These are phyloP conservation scores for Fonsecaea pedrosoi DNA, from an alignment of 2,329 filamentous ascomycete genomes.

Conservation along the genomic window DNA sequence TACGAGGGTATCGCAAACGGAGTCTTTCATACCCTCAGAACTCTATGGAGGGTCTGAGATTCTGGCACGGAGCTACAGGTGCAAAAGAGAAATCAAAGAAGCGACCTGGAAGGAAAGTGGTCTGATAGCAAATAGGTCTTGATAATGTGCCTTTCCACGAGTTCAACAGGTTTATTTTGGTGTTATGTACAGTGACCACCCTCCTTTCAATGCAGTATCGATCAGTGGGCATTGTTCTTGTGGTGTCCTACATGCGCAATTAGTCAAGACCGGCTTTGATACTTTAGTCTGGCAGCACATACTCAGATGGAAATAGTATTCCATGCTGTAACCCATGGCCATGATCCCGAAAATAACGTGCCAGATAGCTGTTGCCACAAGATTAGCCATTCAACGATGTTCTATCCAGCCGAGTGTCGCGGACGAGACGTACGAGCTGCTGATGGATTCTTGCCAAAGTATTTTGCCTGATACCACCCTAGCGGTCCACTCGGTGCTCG, in stretches of 20 bases:
- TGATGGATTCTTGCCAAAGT: constrained; percentile 95
- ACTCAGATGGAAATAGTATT: constrained; percentile 99
- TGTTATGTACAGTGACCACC: constrained; percentile 13
- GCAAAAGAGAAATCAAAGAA: background rate
- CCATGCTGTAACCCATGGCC: constrained; percentile 87
- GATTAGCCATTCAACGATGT: constrained; percentile 15
- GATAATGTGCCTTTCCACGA: constrained; percentile 8
- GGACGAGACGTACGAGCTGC: constrained; percentile 75
- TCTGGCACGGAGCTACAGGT: background rate
- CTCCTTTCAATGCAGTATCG: constrained; percentile 26
- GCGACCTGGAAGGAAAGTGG: background rate
- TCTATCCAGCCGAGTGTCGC: too few relatives aligned
- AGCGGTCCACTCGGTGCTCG: constrained; percentile 80
- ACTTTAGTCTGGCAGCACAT: constrained; percentile 53
- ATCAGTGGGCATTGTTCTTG: constrained; percentile 99
- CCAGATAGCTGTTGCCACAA: constrained; percentile 71
- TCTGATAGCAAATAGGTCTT: background rate
- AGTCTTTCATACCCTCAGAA: background rate
- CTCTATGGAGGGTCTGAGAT: background rate
- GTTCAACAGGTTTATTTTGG: constrained; percentile 13
- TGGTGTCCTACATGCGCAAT: constrained; percentile 76
- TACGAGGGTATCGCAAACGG: background rate
- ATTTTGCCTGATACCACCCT: constrained; percentile 81
- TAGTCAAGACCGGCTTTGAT: constrained; percentile 12
- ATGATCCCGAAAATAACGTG: constrained; percentile 82